Evolutionary conservation across 2,329 filamentous ascomycete species (phyloP), one percentile per base, ranked within the genome.

Genomic region (Phaeosphaeriaceae sp.): DNA sequence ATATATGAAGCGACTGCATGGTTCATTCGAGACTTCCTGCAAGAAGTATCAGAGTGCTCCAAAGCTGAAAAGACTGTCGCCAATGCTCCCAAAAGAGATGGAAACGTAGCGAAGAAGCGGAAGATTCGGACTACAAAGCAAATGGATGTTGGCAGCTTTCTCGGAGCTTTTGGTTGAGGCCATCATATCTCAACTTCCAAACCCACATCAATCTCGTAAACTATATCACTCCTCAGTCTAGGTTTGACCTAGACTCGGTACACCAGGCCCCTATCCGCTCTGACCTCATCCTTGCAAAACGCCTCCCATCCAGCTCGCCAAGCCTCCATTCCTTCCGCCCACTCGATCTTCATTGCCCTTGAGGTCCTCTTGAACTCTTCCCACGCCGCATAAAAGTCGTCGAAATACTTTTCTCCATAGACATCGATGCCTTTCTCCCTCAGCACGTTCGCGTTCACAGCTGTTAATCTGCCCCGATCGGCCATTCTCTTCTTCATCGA

Each of bases 231-330:
- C n/a, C n/a, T 9, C 41, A 9, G 15, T 19, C n/a, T 4, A 41
- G 5, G 41, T 19, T 20, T n/a, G 41, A 19, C 45, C 45, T 31
- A 48, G 19, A 48, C 9, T 13, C 24, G 46, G 19, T 54, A 69
- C 21, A 70, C 63, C 54, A 69, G 48, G 21, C 62, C 69, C n/a
- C 51, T 59, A 42, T 58, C 50, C 44, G 67, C 60, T 15, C 22
- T 25, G n/a, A 70, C 61, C 42, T 71, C 47, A 48, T 69, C 69
- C 40, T 46, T 63, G 49, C 64, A 68, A 22, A 72, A 48, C 11
- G 51, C 57, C 10, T 71, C 69, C 70, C 70, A 72, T 4, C 57
- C 69, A 40, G 62, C 53, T 36, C 53, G 57, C 68, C 62, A 72
- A 1, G 21, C 68, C 21, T 66, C 54, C 54, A 73, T 42, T 9